Conservation (phyloP, 495 filamentous ascomycete species). For the Wilcoxina mikolae region DNA sequence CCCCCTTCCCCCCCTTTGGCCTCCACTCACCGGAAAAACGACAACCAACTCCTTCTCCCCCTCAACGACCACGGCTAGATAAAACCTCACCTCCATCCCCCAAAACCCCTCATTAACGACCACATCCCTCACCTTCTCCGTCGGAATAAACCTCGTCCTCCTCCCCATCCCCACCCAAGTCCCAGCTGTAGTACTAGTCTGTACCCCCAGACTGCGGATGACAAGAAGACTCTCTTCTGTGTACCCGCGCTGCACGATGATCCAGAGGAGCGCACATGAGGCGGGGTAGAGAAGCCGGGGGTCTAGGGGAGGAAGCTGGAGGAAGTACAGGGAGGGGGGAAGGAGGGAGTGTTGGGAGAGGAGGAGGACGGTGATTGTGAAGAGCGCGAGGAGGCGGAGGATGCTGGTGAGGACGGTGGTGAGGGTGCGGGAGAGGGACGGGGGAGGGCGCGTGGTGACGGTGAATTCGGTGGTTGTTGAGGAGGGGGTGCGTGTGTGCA, state of each 20-base stretch:
- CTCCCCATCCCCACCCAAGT: slow-evolving; percentile 27
- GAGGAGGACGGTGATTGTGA: slow-evolving; percentile 33
- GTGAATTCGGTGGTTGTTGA: slow-evolving; percentile 78
- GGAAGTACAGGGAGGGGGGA: slow-evolving; percentile 6
- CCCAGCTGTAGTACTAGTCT: slow-evolving; percentile 50
- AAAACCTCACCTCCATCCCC: slow-evolving; percentile 82
- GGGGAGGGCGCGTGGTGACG: slow-evolving; percentile 46
- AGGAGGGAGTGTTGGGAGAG: slow-evolving; percentile 30
- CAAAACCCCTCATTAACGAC: slow-evolving; percentile 91
- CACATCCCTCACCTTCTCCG: slow-evolving; percentile 76
- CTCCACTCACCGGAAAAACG: slow-evolving; percentile 80
- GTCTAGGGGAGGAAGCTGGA: slow-evolving; percentile 8
- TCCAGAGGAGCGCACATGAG: neutral
- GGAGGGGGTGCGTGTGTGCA: slow-evolving; percentile 58
- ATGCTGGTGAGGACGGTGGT: slow-evolving; percentile 9
- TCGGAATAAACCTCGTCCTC: slow-evolving; percentile 84
- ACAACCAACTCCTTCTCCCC: slow-evolving; percentile 80
- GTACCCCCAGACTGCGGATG: slow-evolving; percentile 77
- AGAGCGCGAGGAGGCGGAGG: slow-evolving; percentile 24
- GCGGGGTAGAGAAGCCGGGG: slow-evolving; percentile 5
- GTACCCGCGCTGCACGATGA: slow-evolving; percentile 30
- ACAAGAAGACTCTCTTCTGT: slow-evolving; percentile 75
- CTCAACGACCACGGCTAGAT: slow-evolving; percentile 79
- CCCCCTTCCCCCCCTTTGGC: slow-evolving; percentile 61
- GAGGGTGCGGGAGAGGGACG: slow-evolving; percentile 10